These are phyloP conservation scores for Musa acuminata DNA, from an alignment of 176 grass and related monocot genomes.

Conservation along the genomic window DNA sequence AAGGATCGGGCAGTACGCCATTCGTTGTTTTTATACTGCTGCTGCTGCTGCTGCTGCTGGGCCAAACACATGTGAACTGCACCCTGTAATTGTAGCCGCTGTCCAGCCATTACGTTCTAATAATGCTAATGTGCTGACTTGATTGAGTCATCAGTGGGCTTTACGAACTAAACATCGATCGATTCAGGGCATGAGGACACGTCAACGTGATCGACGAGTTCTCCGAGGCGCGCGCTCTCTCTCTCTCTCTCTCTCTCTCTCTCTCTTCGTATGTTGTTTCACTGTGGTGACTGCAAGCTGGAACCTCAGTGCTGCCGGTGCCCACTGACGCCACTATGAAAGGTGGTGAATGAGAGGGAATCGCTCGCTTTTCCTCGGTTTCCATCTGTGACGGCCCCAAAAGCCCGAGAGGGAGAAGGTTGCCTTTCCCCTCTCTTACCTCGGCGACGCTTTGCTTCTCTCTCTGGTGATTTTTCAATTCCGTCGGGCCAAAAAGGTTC, in stretches of 20 bases:
- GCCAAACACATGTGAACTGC: too few species aligned
- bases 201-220: not conserved
- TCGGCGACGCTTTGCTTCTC: not conserved
- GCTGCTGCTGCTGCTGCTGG: too few species aligned
- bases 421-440: not conserved
- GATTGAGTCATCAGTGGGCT: not conserved
- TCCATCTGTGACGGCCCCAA: not conserved
- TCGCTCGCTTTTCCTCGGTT: not conserved
- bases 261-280: not conserved
- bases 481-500: not conserved
- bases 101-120: too few species aligned
- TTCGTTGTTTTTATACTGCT: too few species aligned
- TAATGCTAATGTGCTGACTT: too few species aligned
- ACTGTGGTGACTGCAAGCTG: not conserved
- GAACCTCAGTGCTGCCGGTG: not conserved
- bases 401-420: not conserved
- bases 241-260: too few species aligned
- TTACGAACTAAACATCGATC: not conserved
- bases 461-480: not conserved
- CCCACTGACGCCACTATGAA: not conserved
- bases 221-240: not conserved
- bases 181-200: not conserved
- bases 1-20: too few species aligned
- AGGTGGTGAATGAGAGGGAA: slow-evolving; percentile 7
- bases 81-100: too few species aligned